A percentile compares a stretch with the other conserved stretches of the same genome.
phyloP scores from a whole-genome alignment of 805 yeast genomes.

The Naumovozyma baii region DNA sequence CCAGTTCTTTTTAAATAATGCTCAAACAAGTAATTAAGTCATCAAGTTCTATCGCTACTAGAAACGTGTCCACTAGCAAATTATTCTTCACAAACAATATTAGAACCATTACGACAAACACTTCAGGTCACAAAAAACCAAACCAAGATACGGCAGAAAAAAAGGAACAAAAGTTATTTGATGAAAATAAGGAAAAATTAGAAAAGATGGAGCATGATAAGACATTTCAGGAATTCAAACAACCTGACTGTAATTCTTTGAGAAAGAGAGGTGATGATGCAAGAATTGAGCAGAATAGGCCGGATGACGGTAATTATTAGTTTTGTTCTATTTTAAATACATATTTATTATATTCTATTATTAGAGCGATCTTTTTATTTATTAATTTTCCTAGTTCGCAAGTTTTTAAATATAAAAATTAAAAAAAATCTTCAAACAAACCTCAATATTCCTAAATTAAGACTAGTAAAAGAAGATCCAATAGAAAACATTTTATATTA shows the following conservation, averaged over 20 bases:
- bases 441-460: too few relatives aligned
- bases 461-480: too few relatives aligned
- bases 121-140: conserved; percentile 10
- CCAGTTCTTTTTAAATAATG: background rate
- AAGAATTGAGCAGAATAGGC: conserved; percentile 28
- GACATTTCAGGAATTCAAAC: conserved; percentile 6
- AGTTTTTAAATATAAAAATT: too few relatives aligned
- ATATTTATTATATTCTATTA: too few relatives aligned
- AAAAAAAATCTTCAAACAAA: too few relatives aligned
- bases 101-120: background rate
- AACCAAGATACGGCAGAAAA: conserved; percentile 14
- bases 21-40: background rate
- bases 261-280: conserved; percentile 28
- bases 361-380: too few relatives aligned
- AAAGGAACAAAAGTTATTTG: conserved; percentile 20
- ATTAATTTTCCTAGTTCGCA: too few relatives aligned
- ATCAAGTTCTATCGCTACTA: background rate
- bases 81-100: too few relatives aligned
- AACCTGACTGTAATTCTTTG: conserved; percentile 18
- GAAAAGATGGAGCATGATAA: conserved; percentile 23
- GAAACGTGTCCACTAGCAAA: background rate
- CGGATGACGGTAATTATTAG: conserved; percentile 29
- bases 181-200: conserved; percentile 20
- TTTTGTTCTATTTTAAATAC: background rate
- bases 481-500: too few relatives aligned